Evolutionary conservation across 371 early-diverging fungal species (phyloP), one percentile per base, ranked within the genome.

Genomic region (Mortierella sp.): DNA sequence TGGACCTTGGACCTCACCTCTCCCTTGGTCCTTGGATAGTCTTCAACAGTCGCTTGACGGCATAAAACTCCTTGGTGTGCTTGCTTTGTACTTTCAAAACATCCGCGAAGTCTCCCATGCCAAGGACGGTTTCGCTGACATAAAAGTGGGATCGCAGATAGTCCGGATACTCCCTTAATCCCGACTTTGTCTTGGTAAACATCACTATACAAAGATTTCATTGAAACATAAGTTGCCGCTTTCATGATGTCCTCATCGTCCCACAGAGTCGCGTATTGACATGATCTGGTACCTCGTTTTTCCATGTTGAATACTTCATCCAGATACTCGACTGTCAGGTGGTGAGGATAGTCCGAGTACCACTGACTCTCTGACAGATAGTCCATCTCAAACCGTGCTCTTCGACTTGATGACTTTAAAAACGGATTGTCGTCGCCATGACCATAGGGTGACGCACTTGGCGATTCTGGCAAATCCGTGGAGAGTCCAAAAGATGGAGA

Each of bases 21-120:
- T 96, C 96, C 55, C 83, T 84, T 43, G 85, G 86, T 9, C 95
- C 94, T 17, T 78, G 79, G 34, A 92, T 93, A 0, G 90, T 85
- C 7, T 67, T 63, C 44, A 90, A 82, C 13, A 93, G 86, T 67
- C 86, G 88, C 71, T 97, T 97, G 37, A 96, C 80, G 1, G 96
- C 96, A 65, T 85, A 94, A 25, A 82, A 40, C 58, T 72, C 63
- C 7, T 86, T 87, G 44, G 87, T 89, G 7, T 62, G 78, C n/a
- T 83, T 65, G 51, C 84, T 81, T 50, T 84, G 84, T 5, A 89
- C 92, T 56, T 90, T 88, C 73, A 80, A 86, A 1, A 92, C 97
- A 7, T 90, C 87, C 2, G 96, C 87, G 65, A 92, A 96, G 57
- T 90, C 84, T 9, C 97, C 97, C 2, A 81, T 79, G 21, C 95